Conservation (phyloP, 352 stramenopile species). For the Phytophthora syringae region DNA sequence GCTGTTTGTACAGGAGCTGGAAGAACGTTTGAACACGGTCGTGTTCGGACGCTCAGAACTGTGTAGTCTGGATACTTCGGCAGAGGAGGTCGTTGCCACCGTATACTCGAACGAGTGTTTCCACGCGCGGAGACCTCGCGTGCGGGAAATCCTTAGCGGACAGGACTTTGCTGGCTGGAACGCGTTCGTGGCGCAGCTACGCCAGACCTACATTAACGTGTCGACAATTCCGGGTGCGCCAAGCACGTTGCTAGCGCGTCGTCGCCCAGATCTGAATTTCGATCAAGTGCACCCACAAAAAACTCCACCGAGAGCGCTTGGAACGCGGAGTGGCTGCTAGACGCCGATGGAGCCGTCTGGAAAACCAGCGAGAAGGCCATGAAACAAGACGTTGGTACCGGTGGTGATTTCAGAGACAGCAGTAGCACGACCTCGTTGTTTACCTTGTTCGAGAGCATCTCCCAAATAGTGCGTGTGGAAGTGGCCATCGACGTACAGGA, state of each 20-base stretch:
- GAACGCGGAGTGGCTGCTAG: slow-evolving; percentile 67
- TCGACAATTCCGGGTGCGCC: slow-evolving; percentile 9
- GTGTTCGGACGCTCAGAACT: slow-evolving; percentile 51
- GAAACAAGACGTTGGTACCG: too few species aligned
- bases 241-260: neutral
- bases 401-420: too few species aligned
- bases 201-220: slow-evolving; percentile 53
- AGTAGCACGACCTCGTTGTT: too few species aligned
- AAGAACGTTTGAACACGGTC: slow-evolving; percentile 47
- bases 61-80: slow-evolving; percentile 38
- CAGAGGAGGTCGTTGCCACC: slow-evolving; percentile 57
- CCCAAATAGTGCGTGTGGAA: slow-evolving; percentile 46
- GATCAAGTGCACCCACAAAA: slow-evolving; percentile 10
- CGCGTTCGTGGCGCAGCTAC: slow-evolving; percentile 61
- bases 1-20: slow-evolving; percentile 42
- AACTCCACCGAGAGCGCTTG: slow-evolving; percentile 47
- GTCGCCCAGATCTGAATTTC: slow-evolving; percentile 5
- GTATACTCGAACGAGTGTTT: slow-evolving; percentile 66
- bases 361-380: too few species aligned
- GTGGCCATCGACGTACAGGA: slow-evolving; percentile 39
- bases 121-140: slow-evolving; percentile 38
- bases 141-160: slow-evolving; percentile 53
- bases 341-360: too few species aligned
- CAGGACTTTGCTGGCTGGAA: slow-evolving; percentile 57
- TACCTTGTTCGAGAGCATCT: slow-evolving; percentile 46